Conservation (phyloP, 345 rosid species). For the Passiflora organensis region DNA sequence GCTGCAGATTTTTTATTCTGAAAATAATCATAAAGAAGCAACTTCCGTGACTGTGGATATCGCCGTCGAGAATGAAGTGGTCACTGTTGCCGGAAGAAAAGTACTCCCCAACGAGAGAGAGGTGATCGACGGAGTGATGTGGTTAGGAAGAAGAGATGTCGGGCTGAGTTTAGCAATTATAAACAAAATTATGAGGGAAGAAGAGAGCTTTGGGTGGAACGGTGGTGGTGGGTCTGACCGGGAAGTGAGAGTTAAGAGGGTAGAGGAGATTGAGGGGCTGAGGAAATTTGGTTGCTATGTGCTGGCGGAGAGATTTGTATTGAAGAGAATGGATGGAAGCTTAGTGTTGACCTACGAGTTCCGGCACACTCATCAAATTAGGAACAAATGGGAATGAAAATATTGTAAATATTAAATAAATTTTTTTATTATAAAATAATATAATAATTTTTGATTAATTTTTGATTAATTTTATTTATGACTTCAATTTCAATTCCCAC, state of each 20-base stretch:
- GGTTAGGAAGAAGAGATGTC: conserved; percentile 5
- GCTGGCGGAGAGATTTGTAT: conserved; percentile 18
- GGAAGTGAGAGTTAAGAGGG: conserved; percentile 4
- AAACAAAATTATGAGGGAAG: conserved; percentile 19
- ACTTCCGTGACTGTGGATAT: conserved; percentile 7
- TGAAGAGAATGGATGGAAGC: conserved; percentile 19
- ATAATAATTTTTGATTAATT: no score
- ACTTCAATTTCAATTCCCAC: no score
- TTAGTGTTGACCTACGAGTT: conserved; percentile 6
- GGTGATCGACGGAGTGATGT: conserved; percentile 1
- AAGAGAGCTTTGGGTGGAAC: conserved; percentile 8
- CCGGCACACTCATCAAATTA: conserved; percentile 6
- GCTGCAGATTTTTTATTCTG: conserved; percentile 5
- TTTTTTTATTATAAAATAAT: no score
- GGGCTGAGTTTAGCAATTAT: conserved; percentile 9
- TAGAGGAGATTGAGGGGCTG: conserved; percentile 1
- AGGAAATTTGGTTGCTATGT: conserved; percentile 17
- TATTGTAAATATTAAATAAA: no score
- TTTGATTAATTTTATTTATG: no score
- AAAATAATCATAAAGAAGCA: background rate
- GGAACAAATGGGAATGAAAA: conserved; percentile 11
- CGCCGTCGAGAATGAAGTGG: background rate
- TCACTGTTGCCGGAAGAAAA: conserved; percentile 1
- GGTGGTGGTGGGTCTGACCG: background rate
- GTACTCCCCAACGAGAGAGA: background rate